Percentiles rank a stretch among this genome's conserved stretches.
Evolutionary conservation across 768 basidiomycete species (phyloP).

Genomic region (Harrya chromipes): DNA sequence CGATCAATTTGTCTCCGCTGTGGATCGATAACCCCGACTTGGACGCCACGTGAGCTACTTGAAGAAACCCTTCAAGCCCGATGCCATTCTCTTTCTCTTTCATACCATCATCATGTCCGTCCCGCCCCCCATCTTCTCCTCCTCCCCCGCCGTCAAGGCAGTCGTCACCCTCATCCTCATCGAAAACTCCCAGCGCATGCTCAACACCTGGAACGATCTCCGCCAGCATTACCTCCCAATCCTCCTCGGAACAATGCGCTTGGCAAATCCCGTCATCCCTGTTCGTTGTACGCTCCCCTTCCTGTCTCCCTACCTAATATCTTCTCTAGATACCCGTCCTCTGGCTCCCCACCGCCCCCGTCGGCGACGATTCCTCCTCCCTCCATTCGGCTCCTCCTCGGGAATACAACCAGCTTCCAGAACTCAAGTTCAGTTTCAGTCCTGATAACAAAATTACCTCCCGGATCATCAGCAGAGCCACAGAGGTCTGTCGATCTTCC

Average conservation of each 20-base stretch:
- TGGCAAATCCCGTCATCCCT: conserved; percentile 36
- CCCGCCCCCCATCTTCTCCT: conserved; percentile 21
- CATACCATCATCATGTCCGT: conserved; percentile 5
- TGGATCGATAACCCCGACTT: conserved; percentile 21
- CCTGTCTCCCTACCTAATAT: conserved; percentile 1
- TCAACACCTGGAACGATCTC: conserved; percentile 46
- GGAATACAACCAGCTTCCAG: conserved; percentile 41
- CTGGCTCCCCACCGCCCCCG: conserved; percentile 45
- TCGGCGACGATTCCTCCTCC: conserved; percentile 25
- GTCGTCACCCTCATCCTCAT: conserved; percentile 46
- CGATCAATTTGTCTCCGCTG: conserved; percentile 4
- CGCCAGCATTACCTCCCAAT: conserved; percentile 43
- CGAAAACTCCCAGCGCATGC: conserved; percentile 52
- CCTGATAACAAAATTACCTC: conserved; percentile 45
- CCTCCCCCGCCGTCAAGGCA: conserved; percentile 14
- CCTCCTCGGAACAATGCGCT: conserved; percentile 41
- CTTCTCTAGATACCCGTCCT: conserved; percentile 34
- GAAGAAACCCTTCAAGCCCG: conserved; percentile 3
- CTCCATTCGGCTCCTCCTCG: conserved; percentile 31
- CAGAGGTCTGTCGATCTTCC: conserved; percentile 37
- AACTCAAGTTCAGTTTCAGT: conserved; percentile 42
- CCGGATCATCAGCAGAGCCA: conserved; percentile 40
- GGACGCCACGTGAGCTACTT: conserved; percentile 12
- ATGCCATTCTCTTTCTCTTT: neutral
- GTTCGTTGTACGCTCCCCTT: conserved; percentile 32